Percentiles rank a stretch among this genome's conserved stretches.
Conservation (phyloP, 306 rosid species). For the Begonia loranthoides region DNA sequence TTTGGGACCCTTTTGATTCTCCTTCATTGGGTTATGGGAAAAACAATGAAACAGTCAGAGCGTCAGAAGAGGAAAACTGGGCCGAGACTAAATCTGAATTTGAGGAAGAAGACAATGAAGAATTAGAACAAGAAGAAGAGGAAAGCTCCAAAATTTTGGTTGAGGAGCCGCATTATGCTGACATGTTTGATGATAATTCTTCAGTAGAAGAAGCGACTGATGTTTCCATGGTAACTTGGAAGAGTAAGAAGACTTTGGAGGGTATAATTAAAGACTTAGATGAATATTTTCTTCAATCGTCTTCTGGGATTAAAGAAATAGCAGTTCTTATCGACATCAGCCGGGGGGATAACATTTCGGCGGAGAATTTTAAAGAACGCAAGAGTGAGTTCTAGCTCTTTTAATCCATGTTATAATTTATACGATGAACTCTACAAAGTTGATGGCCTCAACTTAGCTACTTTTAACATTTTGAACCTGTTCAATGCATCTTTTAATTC, state of each 20-base stretch:
- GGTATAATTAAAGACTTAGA: constrained; percentile 55
- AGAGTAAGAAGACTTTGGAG: constrained; percentile 54
- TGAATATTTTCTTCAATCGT: constrained; percentile 73
- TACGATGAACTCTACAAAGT: not conserved
- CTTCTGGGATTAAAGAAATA: constrained; percentile 60
- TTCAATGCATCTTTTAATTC: no score
- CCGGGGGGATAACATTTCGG: constrained; percentile 33
- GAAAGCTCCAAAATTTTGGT: constrained; percentile 29
- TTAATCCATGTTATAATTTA: constrained; percentile 3
- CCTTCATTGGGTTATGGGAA: constrained; percentile 13
- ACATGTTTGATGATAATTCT: constrained; percentile 21
- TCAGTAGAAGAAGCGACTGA: constrained; percentile 27
- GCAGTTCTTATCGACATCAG: constrained; percentile 66
- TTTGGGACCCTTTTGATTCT: constrained; percentile 9
- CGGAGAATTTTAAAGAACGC: constrained; percentile 27
- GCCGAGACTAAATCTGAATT: constrained; percentile 62
- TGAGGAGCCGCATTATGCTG: constrained; percentile 27
- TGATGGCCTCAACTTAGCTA: no score
- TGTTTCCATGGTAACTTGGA: constrained; percentile 22
- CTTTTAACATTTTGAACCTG: no score
- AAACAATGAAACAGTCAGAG: constrained; percentile 25
- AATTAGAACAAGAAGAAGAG: constrained; percentile 63
- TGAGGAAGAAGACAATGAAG: constrained; percentile 64
- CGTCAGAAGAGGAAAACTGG: constrained; percentile 55
- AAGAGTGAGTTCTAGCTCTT: constrained; percentile 30